phyloP scores from a whole-genome alignment of 345 rosid species.

The Salix viminalis region DNA sequence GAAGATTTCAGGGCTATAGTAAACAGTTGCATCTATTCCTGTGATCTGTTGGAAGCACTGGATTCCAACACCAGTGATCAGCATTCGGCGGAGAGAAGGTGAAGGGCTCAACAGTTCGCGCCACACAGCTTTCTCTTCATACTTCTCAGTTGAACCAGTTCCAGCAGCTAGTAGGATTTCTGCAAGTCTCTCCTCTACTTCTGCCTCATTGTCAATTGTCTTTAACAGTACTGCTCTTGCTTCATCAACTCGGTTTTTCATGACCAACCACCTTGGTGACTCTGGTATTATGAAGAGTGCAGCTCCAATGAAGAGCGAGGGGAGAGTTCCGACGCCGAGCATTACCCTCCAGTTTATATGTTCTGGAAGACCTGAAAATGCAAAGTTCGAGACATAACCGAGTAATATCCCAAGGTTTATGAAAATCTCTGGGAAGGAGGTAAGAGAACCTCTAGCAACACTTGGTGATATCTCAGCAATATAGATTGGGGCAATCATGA shows the following conservation, averaged over 20 bases:
- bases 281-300: slow-evolving; percentile 85
- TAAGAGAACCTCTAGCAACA: slow-evolving; percentile 62
- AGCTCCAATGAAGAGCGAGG: slow-evolving; percentile 67
- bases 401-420: slow-evolving; percentile 81
- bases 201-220: slow-evolving; percentile 61
- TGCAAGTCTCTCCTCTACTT: slow-evolving; percentile 71
- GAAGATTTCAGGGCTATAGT: slow-evolving; percentile 78
- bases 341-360: slow-evolving; percentile 81
- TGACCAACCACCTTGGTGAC: slow-evolving; percentile 83
- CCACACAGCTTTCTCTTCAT: slow-evolving; percentile 68
- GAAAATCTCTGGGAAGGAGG: slow-evolving; percentile 82
- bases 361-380: slow-evolving; percentile 60
- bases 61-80: slow-evolving; percentile 71
- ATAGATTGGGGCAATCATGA: slow-evolving; percentile 85
- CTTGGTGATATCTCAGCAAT: slow-evolving; percentile 83
- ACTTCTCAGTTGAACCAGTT: slow-evolving; percentile 25
- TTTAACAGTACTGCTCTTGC: slow-evolving; percentile 70
- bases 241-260: slow-evolving; percentile 69
- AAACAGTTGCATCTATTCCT: slow-evolving; percentile 74
- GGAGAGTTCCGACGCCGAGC: slow-evolving; percentile 86
- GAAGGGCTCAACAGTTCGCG: slow-evolving; percentile 72
- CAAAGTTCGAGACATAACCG: slow-evolving; percentile 85
- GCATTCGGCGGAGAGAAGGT: slow-evolving; percentile 58
- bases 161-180: slow-evolving; percentile 78
- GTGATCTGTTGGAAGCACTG: slow-evolving; percentile 88